Percentiles rank a stretch among this genome's conserved stretches.
Conservation (phyloP, 2,329 filamentous ascomycete genomes). For the Colletotrichum cordylinicola region DNA sequence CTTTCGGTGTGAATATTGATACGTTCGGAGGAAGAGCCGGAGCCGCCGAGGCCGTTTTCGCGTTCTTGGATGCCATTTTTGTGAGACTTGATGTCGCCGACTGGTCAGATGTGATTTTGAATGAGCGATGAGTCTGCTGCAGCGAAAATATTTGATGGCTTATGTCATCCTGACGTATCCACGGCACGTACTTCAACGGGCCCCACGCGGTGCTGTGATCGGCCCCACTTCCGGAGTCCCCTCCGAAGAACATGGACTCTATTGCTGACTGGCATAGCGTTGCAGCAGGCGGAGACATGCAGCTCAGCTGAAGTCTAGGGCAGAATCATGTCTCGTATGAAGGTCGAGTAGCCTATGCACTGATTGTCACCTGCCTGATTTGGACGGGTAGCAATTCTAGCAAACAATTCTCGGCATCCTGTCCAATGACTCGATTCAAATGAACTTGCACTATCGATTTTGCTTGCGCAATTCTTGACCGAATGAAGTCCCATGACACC, state of each 20-base stretch:
- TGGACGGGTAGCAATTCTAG: not conserved
- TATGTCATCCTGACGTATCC: not conserved
- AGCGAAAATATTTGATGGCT: not conserved
- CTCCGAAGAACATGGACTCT: not conserved
- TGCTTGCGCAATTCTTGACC: not conserved
- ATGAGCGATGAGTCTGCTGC: not conserved
- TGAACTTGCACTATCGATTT: not conserved
- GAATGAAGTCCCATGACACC: not conserved
- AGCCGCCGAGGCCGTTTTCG: not conserved
- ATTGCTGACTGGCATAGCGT: not conserved
- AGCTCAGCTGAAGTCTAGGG: not conserved
- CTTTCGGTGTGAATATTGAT: constrained; percentile 23
- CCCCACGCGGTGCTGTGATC: not conserved
- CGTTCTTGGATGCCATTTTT: not conserved
- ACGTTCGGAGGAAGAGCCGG: constrained; percentile 25
- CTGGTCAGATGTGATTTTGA: not conserved
- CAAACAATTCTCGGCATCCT: not conserved
- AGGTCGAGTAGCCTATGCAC: not conserved
- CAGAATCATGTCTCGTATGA: not conserved
- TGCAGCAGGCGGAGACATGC: not conserved
- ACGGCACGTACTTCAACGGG: not conserved
- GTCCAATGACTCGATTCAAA: not conserved
- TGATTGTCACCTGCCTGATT: not conserved
- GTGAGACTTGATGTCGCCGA: not conserved
- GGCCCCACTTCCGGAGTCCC: not conserved